These are phyloP conservation scores for Macrolepiota fuliginosa DNA, from an alignment of 768 basidiomycete species.

Conservation along the genomic window DNA sequence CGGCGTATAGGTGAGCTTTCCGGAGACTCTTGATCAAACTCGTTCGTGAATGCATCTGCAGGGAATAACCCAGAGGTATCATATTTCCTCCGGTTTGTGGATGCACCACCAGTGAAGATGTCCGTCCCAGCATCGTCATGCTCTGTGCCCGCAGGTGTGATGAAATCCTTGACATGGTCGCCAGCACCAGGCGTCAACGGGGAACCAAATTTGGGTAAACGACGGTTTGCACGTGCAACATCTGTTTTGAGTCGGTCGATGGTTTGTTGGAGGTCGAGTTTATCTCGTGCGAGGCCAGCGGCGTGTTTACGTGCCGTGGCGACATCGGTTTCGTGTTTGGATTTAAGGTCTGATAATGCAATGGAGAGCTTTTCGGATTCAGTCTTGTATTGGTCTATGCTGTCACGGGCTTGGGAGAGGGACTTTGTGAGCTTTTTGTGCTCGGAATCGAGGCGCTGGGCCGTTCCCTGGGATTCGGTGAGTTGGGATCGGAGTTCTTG, in stretches of 20 bases:
- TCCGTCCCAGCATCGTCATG: slow-evolving; percentile 54
- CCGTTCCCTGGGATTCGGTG: slow-evolving; percentile 59
- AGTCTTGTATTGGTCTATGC: slow-evolving; percentile 82
- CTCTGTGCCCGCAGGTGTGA: slow-evolving; percentile 57
- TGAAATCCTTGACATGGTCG: slow-evolving; percentile 32
- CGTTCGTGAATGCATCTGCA: slow-evolving; percentile 41
- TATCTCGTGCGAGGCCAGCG: slow-evolving; percentile 87
- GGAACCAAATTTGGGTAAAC: slow-evolving; percentile 65
- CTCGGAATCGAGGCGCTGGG: slow-evolving; percentile 76
- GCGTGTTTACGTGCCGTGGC: slow-evolving; percentile 87
- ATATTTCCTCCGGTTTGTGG: slow-evolving; percentile 59
- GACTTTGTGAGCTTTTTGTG: slow-evolving; percentile 77
- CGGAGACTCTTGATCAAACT: slow-evolving; percentile 50
- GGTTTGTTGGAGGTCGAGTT: slow-evolving; percentile 82
- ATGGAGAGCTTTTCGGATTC: slow-evolving; percentile 72
- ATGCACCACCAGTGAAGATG: slow-evolving; percentile 64
- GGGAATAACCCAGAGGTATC: slow-evolving; percentile 39
- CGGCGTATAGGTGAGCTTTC: slow-evolving; percentile 51
- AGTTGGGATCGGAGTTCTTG: slow-evolving; percentile 82
- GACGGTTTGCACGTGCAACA: slow-evolving; percentile 57
- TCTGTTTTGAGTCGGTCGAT: slow-evolving; percentile 79
- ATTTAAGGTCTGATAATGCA: slow-evolving; percentile 69
- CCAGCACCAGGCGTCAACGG: slow-evolving; percentile 67
- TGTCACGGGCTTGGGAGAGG: slow-evolving; percentile 70
- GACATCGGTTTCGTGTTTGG: slow-evolving; percentile 93